These are phyloP conservation scores for Imleria badia DNA, from an alignment of 768 basidiomycete genomes.

Conservation along the genomic window DNA sequence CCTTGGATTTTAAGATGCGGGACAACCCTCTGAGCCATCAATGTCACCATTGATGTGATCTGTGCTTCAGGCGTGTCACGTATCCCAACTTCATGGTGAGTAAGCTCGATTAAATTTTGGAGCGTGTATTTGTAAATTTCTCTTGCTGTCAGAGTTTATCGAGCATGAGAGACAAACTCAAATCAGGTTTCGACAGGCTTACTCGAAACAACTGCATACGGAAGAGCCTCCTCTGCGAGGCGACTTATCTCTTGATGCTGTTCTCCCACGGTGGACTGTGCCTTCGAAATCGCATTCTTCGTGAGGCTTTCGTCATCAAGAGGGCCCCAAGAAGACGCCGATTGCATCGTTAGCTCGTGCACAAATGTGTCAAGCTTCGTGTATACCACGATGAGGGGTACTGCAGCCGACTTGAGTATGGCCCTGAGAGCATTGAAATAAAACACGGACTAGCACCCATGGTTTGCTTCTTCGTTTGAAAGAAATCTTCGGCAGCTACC, in stretches of 20 bases:
- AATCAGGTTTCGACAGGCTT: not conserved
- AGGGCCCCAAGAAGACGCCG: not conserved
- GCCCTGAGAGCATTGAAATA: too few species aligned
- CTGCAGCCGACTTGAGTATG: not conserved
- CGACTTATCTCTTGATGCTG: not conserved
- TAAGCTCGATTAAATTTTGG: not conserved
- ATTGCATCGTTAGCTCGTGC: not conserved
- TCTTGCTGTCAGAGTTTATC: not conserved
- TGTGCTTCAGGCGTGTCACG: not conserved
- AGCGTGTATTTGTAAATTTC: not conserved
- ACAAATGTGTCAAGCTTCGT: not conserved
- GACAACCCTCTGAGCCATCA: not conserved
- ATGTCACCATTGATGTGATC: not conserved
- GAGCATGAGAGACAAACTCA: not conserved
- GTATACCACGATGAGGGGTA: slow-evolving; percentile 1
- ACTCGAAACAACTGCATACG: not conserved
- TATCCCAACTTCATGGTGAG: not conserved
- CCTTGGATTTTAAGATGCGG: not conserved
- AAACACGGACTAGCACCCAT: not conserved
- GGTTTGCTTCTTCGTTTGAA: not conserved
- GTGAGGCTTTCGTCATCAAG: not conserved
- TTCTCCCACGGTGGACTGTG: not conserved
- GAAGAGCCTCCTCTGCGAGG: not conserved
- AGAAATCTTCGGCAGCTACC: slow-evolving; percentile 1
- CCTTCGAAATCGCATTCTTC: not conserved